These are phyloP conservation scores for Yamadazyma membranifaciens DNA, from an alignment of 1,139 yeast species.

Conservation along the genomic window DNA sequence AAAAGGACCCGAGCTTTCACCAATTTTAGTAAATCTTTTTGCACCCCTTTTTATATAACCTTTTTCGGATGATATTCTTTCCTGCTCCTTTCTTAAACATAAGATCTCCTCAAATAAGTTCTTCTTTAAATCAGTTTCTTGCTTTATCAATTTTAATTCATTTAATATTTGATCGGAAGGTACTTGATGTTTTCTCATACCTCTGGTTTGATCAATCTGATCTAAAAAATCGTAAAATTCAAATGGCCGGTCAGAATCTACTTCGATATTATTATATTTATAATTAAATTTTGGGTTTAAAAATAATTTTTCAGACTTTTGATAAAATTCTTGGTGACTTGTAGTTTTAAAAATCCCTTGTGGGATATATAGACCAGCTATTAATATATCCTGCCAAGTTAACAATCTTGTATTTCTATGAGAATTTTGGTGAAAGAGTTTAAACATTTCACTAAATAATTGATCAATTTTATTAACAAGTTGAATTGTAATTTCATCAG, in stretches of 20 bases:
- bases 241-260: slow-evolving; percentile 7
- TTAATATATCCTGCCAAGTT: slow-evolving; percentile 16
- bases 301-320: slow-evolving; percentile 11
- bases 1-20: not conserved
- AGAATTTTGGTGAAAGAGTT: not conserved
- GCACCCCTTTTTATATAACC: slow-evolving; percentile 8
- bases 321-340: slow-evolving; percentile 7
- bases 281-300: slow-evolving; percentile 10
- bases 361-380: slow-evolving; percentile 8
- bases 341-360: slow-evolving; percentile 1
- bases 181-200: not conserved
- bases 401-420: not conserved
- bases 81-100: slow-evolving; percentile 3
- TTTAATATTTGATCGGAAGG: slow-evolving; percentile 1
- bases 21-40: not conserved
- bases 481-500: slow-evolving; percentile 19
- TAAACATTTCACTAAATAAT: slow-evolving; percentile 8
- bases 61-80: slow-evolving; percentile 10
- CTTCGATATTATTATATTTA: slow-evolving; percentile 10
- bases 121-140: slow-evolving; percentile 6
- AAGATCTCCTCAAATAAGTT: slow-evolving; percentile 7
- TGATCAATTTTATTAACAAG: slow-evolving; percentile 22
- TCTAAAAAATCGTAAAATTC: slow-evolving; percentile 5
- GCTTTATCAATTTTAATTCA: not conserved
- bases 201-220: not conserved